A percentile compares a stretch with the other conserved stretches of the same genome.
Conservation (phyloP, 1,139 yeast genomes). For the Kurtzmaniella quercitrusa region DNA sequence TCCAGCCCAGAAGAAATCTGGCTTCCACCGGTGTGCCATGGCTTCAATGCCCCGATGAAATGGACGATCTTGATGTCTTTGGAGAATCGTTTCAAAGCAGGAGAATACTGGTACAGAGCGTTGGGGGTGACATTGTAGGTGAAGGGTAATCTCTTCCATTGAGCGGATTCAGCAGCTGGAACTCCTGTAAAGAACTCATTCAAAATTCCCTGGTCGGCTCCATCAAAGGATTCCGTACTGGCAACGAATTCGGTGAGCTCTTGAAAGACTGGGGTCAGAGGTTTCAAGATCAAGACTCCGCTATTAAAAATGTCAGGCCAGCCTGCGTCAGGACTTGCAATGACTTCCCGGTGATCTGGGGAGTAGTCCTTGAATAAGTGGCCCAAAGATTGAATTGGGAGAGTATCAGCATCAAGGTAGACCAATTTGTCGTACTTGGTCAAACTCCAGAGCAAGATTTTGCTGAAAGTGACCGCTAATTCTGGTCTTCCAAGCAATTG, state of each 20-base stretch:
- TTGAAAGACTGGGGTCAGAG: slow-evolving; percentile 15
- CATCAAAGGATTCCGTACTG: slow-evolving; percentile 21
- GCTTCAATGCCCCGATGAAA: slow-evolving; percentile 26
- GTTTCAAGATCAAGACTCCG: slow-evolving; percentile 27
- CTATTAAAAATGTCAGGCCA: slow-evolving; percentile 36
- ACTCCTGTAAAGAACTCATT: slow-evolving; percentile 22
- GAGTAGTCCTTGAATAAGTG: slow-evolving; percentile 17
- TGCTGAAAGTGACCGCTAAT: slow-evolving; percentile 24
- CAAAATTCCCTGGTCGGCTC: slow-evolving; percentile 32
- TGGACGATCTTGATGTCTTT: slow-evolving; percentile 25
- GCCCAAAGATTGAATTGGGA: slow-evolving; percentile 23
- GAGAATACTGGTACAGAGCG: slow-evolving; percentile 27
- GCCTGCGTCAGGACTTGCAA: slow-evolving; percentile 32
- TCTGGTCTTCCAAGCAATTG: slow-evolving; percentile 23
- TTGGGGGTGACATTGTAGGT: slow-evolving; percentile 30
- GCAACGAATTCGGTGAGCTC: slow-evolving; percentile 15
- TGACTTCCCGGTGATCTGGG: slow-evolving; percentile 14
- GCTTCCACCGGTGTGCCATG: slow-evolving; percentile 19
- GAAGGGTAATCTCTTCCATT: slow-evolving; percentile 27
- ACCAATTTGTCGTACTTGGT: slow-evolving; percentile 20
- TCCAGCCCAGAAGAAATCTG: slow-evolving; percentile 13
- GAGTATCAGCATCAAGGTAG: slow-evolving; percentile 29
- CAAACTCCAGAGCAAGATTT: slow-evolving; percentile 26
- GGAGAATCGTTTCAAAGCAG: slow-evolving; percentile 26
- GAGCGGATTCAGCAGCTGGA: slow-evolving; percentile 7